Conservation (phyloP, 169 alveolate genomes). For the Eimeria tenella region DNA sequence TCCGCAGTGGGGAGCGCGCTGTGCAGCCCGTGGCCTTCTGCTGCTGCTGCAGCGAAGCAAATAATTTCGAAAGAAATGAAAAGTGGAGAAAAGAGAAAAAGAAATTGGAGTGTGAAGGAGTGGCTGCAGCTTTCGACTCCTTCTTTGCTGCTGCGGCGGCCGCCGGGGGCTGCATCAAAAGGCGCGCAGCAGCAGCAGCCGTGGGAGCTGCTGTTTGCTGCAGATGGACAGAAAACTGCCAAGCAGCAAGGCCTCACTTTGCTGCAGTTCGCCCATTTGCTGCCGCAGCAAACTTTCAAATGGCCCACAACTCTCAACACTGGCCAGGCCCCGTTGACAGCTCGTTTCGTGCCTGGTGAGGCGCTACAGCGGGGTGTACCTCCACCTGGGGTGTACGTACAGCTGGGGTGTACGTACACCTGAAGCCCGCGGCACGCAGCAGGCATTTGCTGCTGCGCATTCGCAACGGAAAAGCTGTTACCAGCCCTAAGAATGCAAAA, state of each 20-base stretch:
- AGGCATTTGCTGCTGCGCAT: background rate
- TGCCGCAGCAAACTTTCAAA: background rate
- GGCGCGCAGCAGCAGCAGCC: constrained; percentile 32
- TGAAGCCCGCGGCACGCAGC: too few relatives aligned
- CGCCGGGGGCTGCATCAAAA: background rate
- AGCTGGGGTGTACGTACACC: too few relatives aligned
- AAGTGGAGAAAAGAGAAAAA: background rate
- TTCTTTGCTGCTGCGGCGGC: constrained; percentile 4
- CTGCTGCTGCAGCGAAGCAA: constrained; percentile 45
- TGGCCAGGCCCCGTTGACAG: constrained; percentile 20
- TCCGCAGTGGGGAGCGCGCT: constrained; percentile 67
- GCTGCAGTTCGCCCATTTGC: background rate
- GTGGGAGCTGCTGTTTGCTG: background rate
- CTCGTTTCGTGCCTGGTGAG: constrained; percentile 6
- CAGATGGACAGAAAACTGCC: background rate
- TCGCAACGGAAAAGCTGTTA: too few relatives aligned
- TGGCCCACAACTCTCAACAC: constrained; percentile 28
- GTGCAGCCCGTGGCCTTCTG: constrained; percentile 38
- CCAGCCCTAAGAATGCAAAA: too few relatives aligned
- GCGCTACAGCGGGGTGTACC: background rate
- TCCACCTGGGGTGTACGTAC: too few relatives aligned
- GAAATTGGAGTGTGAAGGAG: background rate
- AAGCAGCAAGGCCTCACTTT: background rate
- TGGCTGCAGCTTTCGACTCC: constrained; percentile 7
- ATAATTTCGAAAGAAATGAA: background rate